A percentile compares a stretch with the other conserved stretches of the same genome.
Conservation (phyloP, 495 filamentous ascomycete species). For the Aspergillus leporis region DNA sequence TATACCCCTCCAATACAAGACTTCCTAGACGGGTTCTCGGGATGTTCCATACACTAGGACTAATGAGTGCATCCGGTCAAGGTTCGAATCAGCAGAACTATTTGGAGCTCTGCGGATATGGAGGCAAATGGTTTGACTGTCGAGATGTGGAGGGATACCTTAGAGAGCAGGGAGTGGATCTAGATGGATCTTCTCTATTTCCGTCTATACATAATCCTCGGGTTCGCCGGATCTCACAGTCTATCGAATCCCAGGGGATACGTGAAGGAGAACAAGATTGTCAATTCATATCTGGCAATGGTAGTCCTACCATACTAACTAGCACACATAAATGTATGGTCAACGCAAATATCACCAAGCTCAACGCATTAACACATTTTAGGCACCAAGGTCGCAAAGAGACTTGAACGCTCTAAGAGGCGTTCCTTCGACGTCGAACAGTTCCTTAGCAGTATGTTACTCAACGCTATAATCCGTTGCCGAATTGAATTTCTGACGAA, state of each 20-base stretch:
- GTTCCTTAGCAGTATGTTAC: constrained; percentile 16
- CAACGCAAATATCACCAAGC: neutral
- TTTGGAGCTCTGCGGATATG: constrained; percentile 40
- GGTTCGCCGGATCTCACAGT: neutral
- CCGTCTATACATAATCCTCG: neutral
- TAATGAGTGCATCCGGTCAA: neutral
- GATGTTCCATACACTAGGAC: neutral
- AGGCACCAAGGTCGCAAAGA: neutral
- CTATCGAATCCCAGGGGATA: neutral
- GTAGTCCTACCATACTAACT: neutral
- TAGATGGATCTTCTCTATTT: constrained; percentile 19
- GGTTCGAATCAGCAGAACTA: neutral
- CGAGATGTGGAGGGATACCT: constrained; percentile 64
- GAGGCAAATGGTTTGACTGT: constrained; percentile 71
- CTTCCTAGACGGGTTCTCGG: constrained; percentile 24
- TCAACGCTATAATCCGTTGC: neutral
- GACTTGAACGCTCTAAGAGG: neutral
- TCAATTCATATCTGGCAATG: neutral
- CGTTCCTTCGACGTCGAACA: constrained; percentile 12
- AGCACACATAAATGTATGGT: neutral
- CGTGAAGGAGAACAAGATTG: neutral
- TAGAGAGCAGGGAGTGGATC: constrained; percentile 21
- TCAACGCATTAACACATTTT: neutral
- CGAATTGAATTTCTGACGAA: neutral
- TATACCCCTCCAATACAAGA: constrained; percentile 25